Percentiles rank a stretch among this genome's conserved stretches.
Conservation (phyloP, 1,284 basidiomycete species). For the Lentinula novae-zelandiae region DNA sequence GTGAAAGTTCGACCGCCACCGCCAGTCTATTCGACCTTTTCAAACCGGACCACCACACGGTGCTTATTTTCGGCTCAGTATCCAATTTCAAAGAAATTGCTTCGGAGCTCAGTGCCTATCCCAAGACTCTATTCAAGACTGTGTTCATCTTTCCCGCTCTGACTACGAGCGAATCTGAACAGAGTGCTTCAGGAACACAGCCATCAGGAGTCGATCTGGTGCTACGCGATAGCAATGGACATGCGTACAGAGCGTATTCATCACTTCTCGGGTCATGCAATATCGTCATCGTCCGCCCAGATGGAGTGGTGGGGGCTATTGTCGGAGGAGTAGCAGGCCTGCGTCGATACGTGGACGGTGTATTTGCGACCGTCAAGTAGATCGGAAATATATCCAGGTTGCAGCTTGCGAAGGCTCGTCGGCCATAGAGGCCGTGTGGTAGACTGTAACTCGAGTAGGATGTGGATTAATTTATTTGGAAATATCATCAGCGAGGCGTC, state of each 20-base stretch:
- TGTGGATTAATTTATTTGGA: too few relatives aligned
- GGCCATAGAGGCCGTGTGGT: too few relatives aligned
- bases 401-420: too few relatives aligned
- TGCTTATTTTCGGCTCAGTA: constrained; percentile 19
- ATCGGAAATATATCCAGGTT: too few relatives aligned
- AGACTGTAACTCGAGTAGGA: too few relatives aligned
- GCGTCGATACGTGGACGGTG: not conserved
- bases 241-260: constrained; percentile 3
- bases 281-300: constrained; percentile 6
- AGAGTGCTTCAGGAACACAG: not conserved
- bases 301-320: constrained; percentile 6
- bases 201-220: not conserved
- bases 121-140: not conserved
- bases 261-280: not conserved
- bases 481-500: too few relatives aligned
- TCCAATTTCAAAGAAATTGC: not conserved
- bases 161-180: constrained; percentile 1
- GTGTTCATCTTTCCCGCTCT: not conserved
- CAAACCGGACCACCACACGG: constrained; percentile 18
- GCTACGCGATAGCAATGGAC: not conserved
- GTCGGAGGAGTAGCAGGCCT: not conserved
- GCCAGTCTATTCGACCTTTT: constrained; percentile 24
- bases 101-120: not conserved
- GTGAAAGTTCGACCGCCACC: not conserved
- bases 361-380: not conserved